Evolutionary conservation across 164 flowering plant genomes (phyloP), one percentile per base, ranked within the genome.

Genomic region (Piper longum): DNA sequence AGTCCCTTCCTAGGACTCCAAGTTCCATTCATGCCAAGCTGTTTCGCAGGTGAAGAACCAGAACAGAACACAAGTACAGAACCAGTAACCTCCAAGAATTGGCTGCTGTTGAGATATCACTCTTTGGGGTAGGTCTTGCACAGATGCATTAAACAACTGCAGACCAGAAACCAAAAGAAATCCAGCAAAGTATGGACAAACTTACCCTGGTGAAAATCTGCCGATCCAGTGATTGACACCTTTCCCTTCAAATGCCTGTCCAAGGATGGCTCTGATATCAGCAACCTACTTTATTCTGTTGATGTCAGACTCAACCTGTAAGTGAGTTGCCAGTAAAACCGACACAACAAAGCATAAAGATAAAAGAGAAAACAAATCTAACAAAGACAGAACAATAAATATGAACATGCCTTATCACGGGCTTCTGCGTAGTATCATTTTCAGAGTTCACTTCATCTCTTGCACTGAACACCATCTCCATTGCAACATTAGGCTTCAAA

Each of bases 401-500:
- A 60, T 60, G 61, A 0, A 72, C 83, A 69, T 80, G 85, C 91
- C 91, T 86, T 64, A 77, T 73, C 72, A 76, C 77, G 1, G 83
- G 71, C 54, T 82, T 75, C 67, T 69, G 80, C 39, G 79, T 71
- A 64, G 79, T 26, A 26, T 26, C 13, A 48, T 12, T 12, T 43
- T 76, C 83, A 0, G 82, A 66, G 48, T 71, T 72, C 5, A 71
- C 74, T 48, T 76, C 78, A 48, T 70, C 70, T 9, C 67, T 70
- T 39, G 84, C 73, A 48, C 72, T 61, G 3, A 77, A 62, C 7
- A 73, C 52, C 52, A 48, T 48, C 52, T 48, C 71, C 72, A 69
- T 65, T 63, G 70, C 75, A 61, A 74, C 74, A 60, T 72, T 77
- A 64, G 81, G 79, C 88, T 84, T 76, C 83, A 81, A 18, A 73